phyloP scores from a whole-genome alignment of 2,329 filamentous ascomycete species.

The Monilinia aucupariae region DNA sequence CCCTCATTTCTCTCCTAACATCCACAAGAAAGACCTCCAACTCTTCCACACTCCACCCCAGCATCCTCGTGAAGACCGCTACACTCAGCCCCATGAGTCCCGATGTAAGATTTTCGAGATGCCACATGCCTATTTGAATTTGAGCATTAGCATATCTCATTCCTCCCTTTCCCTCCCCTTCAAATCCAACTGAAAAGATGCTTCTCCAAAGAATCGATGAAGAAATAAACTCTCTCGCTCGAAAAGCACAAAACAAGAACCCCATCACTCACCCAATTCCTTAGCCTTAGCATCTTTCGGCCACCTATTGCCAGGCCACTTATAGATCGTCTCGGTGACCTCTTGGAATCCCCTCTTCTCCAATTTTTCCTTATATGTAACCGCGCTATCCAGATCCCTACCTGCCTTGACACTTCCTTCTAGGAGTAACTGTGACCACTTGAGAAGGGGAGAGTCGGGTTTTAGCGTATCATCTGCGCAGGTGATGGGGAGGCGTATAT shows the following conservation, averaged over 20 bases:
- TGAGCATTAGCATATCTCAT: not conserved
- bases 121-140: slow-evolving; percentile 5
- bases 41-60: slow-evolving; percentile 44
- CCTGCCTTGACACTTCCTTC: not conserved
- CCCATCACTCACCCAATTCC: slow-evolving; percentile 43
- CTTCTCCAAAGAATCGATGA: not conserved
- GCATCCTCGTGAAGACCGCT: slow-evolving; percentile 45
- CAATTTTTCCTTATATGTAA: slow-evolving; percentile 19
- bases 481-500: not conserved
- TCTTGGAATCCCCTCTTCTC: slow-evolving; percentile 33
- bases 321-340: slow-evolving; percentile 29
- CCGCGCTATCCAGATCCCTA: not conserved
- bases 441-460: not conserved
- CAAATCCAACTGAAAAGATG: no score
- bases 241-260: slow-evolving; percentile 33
- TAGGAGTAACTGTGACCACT: slow-evolving; percentile 9
- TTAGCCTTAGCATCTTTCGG: slow-evolving; percentile 35
- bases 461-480: slow-evolving; percentile 1
- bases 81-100: slow-evolving; percentile 23
- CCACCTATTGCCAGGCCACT: slow-evolving; percentile 16
- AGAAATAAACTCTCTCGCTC: no score
- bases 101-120: not conserved
- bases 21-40: slow-evolving; percentile 46
- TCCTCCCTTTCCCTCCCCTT: no score
- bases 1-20: slow-evolving; percentile 43